A percentile compares a stretch with the other conserved stretches of the same genome.
Conservation (phyloP, 129 eudicot species). For the Daucus carota region DNA sequence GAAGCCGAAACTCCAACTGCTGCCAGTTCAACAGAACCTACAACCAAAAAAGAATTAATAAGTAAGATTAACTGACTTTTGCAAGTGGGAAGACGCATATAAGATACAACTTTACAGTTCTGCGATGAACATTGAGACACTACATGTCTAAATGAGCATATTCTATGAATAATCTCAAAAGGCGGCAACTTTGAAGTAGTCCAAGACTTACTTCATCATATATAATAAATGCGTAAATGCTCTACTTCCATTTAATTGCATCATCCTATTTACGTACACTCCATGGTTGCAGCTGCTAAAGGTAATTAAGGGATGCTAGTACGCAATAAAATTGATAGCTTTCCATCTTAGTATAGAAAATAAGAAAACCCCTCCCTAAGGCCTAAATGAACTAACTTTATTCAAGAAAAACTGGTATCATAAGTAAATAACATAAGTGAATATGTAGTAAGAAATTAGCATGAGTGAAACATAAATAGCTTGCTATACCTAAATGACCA, state of each 20-base stretch:
- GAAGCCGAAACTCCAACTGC: slow-evolving; percentile 97
- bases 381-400: no score
- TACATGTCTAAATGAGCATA: background rate
- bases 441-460: no score
- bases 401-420: no score
- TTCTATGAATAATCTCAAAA: background rate
- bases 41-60: background rate
- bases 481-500: slow-evolving; percentile 61
- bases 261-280: background rate
- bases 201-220: background rate
- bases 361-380: background rate
- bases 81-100: background rate
- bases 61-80: background rate
- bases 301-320: background rate
- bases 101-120: background rate
- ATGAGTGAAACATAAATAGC: no score
- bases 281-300: background rate
- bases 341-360: background rate
- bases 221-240: background rate
- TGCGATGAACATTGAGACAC: background rate
- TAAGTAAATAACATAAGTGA: no score
- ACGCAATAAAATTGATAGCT: background rate
- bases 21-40: slow-evolving; percentile 92
- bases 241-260: background rate
- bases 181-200: background rate